A percentile compares a stretch with the other conserved stretches of the same genome.
These are phyloP conservation scores for Chenopodium suecicum DNA, from an alignment of 148 eudicot genomes.

Conservation along the genomic window DNA sequence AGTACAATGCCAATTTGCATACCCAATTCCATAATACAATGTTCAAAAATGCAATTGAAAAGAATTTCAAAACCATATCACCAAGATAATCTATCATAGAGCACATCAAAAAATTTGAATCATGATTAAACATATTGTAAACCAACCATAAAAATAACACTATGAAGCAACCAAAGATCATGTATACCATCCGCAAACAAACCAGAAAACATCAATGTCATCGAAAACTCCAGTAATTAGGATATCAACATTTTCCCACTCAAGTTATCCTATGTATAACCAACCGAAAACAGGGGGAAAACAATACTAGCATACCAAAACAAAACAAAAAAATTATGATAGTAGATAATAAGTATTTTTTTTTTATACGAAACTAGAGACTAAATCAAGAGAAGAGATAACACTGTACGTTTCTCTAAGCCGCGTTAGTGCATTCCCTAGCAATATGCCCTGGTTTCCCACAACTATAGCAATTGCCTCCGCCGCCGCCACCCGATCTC, in stretches of 20 bases:
- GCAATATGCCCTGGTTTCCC: conserved; percentile 49
- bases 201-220: conserved; percentile 6
- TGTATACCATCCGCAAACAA: conserved; percentile 7
- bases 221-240: background rate
- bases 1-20: too few species aligned
- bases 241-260: conserved; percentile 1
- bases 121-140: background rate
- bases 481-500: conserved; percentile 25
- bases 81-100: too few species aligned
- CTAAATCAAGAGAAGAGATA: background rate
- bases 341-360: too few species aligned
- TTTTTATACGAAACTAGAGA: background rate
- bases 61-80: too few species aligned
- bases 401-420: conserved; percentile 20
- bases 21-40: too few species aligned
- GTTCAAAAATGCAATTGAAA: too few species aligned
- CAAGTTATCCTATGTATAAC: conserved; percentile 18
- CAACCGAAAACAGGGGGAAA: conserved; percentile 20
- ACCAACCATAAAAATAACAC: background rate
- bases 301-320: background rate
- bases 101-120: too few species aligned
- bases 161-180: background rate
- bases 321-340: background rate
- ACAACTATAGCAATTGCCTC: conserved; percentile 41
- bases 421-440: conserved; percentile 40